Percentiles rank a stretch among this genome's conserved stretches.
Conservation (phyloP, 208 protist genomes). For the Naegleria fowleri region DNA sequence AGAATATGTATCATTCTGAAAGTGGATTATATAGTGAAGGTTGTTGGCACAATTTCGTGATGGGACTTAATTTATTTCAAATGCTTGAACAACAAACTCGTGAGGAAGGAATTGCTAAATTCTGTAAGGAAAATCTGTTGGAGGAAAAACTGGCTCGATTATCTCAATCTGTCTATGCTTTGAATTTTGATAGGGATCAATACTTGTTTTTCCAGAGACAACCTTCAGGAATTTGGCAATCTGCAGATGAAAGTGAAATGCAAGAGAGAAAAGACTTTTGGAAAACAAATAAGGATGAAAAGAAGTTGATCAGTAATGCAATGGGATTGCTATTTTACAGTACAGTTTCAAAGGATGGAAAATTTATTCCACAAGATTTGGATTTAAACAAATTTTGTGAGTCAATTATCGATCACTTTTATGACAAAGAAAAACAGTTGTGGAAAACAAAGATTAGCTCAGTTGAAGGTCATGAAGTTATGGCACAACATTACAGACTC, state of each 20-base stretch:
- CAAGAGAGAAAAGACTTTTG: not conserved
- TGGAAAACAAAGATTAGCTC: not conserved
- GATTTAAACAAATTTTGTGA: not conserved
- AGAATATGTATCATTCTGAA: not conserved
- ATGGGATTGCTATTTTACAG: not conserved
- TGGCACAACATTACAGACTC: not conserved
- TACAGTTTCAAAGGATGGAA: not conserved
- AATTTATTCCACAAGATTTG: not conserved
- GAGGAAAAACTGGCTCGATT: not conserved
- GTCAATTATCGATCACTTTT: not conserved
- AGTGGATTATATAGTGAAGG: not conserved
- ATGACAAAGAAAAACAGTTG: not conserved
- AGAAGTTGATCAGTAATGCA: not conserved
- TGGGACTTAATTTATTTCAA: not conserved
- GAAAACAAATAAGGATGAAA: not conserved
- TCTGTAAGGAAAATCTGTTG: not conserved
- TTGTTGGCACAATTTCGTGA: constrained; percentile 1
- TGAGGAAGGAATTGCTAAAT: not conserved
- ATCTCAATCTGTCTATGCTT: not conserved
- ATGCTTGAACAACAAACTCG: not conserved
- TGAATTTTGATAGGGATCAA: not conserved
- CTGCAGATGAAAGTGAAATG: not conserved
- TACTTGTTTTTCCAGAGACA: not conserved
- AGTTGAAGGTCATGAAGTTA: not conserved
- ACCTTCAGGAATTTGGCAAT: not conserved